Percentiles rank a stretch among this genome's conserved stretches.
phyloP scores from a whole-genome alignment of 2,329 filamentous ascomycete genomes.

The Penicillium griseofulvum region DNA sequence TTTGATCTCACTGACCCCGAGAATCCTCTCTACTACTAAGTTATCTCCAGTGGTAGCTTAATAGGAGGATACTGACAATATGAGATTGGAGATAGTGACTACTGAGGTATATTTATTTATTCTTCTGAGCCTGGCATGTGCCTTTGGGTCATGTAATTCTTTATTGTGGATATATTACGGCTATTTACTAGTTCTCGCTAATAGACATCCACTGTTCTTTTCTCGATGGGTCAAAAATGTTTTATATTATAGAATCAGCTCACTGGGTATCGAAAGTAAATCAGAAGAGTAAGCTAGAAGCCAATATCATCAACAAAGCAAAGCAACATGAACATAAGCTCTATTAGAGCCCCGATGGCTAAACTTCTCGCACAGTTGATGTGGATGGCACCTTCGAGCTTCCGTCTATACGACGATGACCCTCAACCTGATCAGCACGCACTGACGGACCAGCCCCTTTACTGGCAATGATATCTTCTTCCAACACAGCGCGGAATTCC shows the following conservation, averaged over 20 bases:
- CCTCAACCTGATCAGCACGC: not conserved
- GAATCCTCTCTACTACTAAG: conserved; percentile 42
- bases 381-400: not conserved
- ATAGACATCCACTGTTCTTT: not conserved
- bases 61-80: not conserved
- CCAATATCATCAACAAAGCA: not conserved
- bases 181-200: not conserved
- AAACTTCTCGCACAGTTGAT: not conserved
- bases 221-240: not conserved
- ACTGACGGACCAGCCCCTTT: conserved; percentile 10
- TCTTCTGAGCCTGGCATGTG: not conserved
- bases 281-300: not conserved
- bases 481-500: conserved; percentile 17
- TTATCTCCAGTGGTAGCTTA: too few relatives aligned
- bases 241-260: not conserved
- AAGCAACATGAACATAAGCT: not conserved
- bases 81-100: not conserved
- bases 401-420: not conserved
- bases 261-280: not conserved
- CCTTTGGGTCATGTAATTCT: not conserved
- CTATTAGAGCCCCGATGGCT: not conserved
- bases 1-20: conserved; percentile 57
- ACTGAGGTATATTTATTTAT: not conserved
- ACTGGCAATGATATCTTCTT: conserved; percentile 9
- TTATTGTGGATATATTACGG: not conserved